phyloP scores from a whole-genome alignment of 2,329 filamentous ascomycete species.

The Dryadomyces quercivorus region DNA sequence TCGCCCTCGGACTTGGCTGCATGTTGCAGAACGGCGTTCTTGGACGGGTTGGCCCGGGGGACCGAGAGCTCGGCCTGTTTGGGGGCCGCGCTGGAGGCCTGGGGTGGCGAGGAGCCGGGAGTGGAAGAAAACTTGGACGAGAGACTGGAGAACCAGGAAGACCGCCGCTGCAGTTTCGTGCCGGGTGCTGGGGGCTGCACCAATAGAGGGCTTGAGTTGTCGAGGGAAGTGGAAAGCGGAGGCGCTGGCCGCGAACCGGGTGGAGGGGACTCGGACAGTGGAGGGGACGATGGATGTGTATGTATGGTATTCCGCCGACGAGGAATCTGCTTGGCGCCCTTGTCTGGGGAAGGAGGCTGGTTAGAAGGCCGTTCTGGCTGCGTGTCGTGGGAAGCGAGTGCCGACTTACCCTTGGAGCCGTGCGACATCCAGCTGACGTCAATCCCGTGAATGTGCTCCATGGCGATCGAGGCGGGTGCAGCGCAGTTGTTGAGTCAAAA shows the following conservation, averaged over 20 bases:
- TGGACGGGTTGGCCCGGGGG: constrained; percentile 36
- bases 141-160: constrained; percentile 88
- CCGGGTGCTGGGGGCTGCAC: not conserved
- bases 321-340: constrained; percentile 13
- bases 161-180: constrained; percentile 35
- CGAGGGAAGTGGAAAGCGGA: constrained; percentile 1
- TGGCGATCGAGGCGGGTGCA: constrained; percentile 19
- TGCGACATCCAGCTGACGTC: constrained; percentile 86
- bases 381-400: no score
- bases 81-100: constrained; percentile 20
- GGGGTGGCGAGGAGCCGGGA: constrained; percentile 19
- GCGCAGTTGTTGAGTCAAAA: not conserved
- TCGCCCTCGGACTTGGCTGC: constrained; percentile 43
- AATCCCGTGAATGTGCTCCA: constrained; percentile 72
- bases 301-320: constrained; percentile 16
- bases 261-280: not conserved
- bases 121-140: constrained; percentile 77
- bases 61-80: constrained; percentile 31
- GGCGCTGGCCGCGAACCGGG: not conserved
- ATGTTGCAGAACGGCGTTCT: constrained; percentile 49
- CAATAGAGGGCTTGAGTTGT: not conserved
- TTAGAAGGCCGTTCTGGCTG: not conserved
- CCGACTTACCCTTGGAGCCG: constrained; percentile 62
- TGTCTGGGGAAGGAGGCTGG: constrained; percentile 13
- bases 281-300: constrained; percentile 10